Evolutionary conservation across 768 basidiomycete genomes (phyloP), one percentile per base, ranked within the genome.

Genomic region (Termitomyces sp.): DNA sequence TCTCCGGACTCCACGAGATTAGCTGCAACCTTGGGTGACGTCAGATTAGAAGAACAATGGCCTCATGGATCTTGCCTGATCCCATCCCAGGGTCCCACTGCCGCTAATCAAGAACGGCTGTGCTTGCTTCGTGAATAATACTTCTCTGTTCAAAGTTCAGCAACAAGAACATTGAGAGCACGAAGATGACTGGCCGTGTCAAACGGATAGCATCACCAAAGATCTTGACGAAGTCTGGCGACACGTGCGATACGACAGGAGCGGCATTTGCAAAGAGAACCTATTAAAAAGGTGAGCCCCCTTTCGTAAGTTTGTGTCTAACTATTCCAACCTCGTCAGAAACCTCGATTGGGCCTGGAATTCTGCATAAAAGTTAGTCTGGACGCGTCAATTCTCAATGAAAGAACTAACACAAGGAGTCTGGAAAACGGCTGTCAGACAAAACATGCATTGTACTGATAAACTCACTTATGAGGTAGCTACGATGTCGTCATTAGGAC

Each of bases 51-150:
- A 16, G 40, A 36, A 58, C 5, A 54, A 28, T 51, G 26, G 12
- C 48, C 22, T 30, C 24, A 44, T 33, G 38, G 45, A 22, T 67
- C 80, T 62, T 45, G 81, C 90, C 82, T 92, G 90, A 70, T 98
- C 95, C 94, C 95, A 98, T 30, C 97, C 97, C 35, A 99, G 79
- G 2, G 97, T 98, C 16, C 97, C 97, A 55, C 88, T 91, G 1
- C 97, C 97, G 28, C 94, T 87, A 61, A 98, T 89, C 65, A 99
- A 74, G 79, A 99, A 94, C 0, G 94, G 92, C 67, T 98, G 97
- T 0, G 81, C 90, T 24, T 78, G 75, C 55, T 84, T 80, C 32
- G 96, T 88, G 68, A 85, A 86, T 22, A 98, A 73, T 7, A 98
- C 86, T 55, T 90, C 76, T 60, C 90, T 88, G 61, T 43, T 53